Evolutionary conservation across 768 basidiomycete genomes (phyloP), one percentile per base, ranked within the genome.

Genomic region (Kwoniella sp.): DNA sequence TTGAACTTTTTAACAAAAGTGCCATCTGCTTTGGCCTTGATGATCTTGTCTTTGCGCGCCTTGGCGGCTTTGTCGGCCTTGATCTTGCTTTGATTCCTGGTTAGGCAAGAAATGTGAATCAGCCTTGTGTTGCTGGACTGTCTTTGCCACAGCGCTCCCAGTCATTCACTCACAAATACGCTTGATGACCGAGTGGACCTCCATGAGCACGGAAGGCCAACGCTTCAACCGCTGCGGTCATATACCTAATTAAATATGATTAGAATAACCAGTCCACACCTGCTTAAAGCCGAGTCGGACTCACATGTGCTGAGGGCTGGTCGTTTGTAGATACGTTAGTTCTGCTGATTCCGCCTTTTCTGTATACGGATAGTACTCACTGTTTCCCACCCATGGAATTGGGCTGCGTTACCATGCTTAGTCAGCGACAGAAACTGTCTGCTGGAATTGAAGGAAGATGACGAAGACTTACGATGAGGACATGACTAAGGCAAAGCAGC

Each of bases 141-240:
- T n/a, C n/a, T n/a, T n/a, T n/a, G n/a, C n/a, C n/a, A n/a, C n/a
- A n/a, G n/a, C n/a, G n/a, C n/a, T n/a, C n/a, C n/a, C 19, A 19
- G 53, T 2, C 54, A 3, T 55, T 24, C 4, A 47, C 67, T 55
- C 48, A 71, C 67, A 68, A n/a, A 22, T 49, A 36, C 1, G 25
- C 40, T 22, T 36, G 25, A 30, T 68, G 62, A 3, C 62, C 62
- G 0, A 37, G 2, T 0, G 27, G 29, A n/a, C 70, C 70, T 0
- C 68, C 67, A 40, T 72, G 68, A 21, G 65, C 22, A 13, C 68
- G 47, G 29, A 48, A 64, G 7, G 65, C 68, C 7, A 72, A 57
- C 3, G 64, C 64, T 59, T 62, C 49, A 1, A 72, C 70, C 0
- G 70, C 70, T 2, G 61, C 60, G 12, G 36, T 19, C 29, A 47